Base-by-base conservation (phyloP, 1,139 yeast species). In the Yarrowia galli region DNA sequence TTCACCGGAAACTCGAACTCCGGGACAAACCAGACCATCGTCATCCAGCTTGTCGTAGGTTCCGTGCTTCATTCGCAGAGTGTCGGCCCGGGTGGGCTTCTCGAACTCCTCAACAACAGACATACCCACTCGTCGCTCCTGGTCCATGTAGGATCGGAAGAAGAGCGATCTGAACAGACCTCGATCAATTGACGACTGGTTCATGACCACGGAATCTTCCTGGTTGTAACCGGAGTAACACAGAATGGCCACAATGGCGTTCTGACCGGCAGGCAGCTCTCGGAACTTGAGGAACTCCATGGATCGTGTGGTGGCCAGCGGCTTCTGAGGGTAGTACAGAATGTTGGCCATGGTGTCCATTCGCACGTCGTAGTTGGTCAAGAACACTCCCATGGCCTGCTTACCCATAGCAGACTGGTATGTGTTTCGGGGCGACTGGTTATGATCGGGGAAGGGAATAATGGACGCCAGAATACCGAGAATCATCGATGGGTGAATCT, bases 151-250 rank as follows among this genome's bases (percentile, higher is more conserved):
- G 2, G 98, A 91, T 79, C 99, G 86, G 83, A 93, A 96, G 81
- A 95, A 95, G 77, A 95, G 84, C 25, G 98, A 92, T 81, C 99
- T 85, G 83, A 95, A 95, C 74, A 95, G 83, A 68, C 99, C 99
- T 76, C 99, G 85, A 79, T 95, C 99, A 76, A 95, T 95, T 46
- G 97, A 91, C 28, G 97, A 89, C 82, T 95, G 99, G 79, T 95
- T 95, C 99, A 95, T 95, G 83, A 95, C 95, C 96, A 95, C 92
- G 63, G 99, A 96, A 89, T 95, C 99, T 89, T 95, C 99, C 85
- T 95, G 99, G 80, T 95, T 95, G 81, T 95, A 95, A 77, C 99
- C 99, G 56, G 97, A 91, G 81, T 95, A 95, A 85, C 99, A 96
- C 53, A 97, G 86, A 84, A 95, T 95, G 48, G 99, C 99, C 65